Percentiles rank a stretch among this genome's conserved stretches.
Conservation (phyloP, 73 alveolate genomes). For the Uronychia setigera region DNA sequence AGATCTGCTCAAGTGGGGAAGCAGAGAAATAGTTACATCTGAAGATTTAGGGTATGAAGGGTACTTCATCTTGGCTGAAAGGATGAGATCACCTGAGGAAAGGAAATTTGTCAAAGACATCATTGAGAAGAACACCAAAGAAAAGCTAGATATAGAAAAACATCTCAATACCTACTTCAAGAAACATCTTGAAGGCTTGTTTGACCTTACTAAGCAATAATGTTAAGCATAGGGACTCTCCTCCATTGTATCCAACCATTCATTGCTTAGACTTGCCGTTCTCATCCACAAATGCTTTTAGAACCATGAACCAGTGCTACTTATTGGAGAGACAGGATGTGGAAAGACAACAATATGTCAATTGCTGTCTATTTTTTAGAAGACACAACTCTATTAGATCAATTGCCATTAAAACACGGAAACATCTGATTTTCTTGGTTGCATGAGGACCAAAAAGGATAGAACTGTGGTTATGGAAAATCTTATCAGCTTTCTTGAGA, state of each 20-base stretch:
- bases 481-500: neutral
- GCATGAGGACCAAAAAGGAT: conserved; percentile 78
- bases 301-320: conserved; percentile 97
- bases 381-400: conserved; percentile 80
- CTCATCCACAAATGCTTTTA: conserved; percentile 91
- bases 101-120: conserved; percentile 84
- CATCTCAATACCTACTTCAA: conserved; percentile 79
- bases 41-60: conserved; percentile 91
- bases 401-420: conserved; percentile 99
- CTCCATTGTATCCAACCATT: conserved; percentile 79
- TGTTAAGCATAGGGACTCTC: conserved; percentile 23
- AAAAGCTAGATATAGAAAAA: conserved; percentile 71
- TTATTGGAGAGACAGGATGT: conserved; percentile 99
- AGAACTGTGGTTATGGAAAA: conserved; percentile 3
- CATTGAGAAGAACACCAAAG: conserved; percentile 83
- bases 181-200: conserved; percentile 25
- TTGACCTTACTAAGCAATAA: neutral
- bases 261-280: conserved; percentile 95
- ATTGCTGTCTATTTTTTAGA: conserved; percentile 70
- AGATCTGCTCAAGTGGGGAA: conserved; percentile 99
- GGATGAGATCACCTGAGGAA: conserved; percentile 93
- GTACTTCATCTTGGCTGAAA: conserved; percentile 95
- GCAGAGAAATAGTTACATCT: conserved; percentile 57
- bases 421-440: conserved; percentile 98
- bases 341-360: conserved; percentile 98